Conservation (phyloP, 2,329 filamentous ascomycete species). For the Alternaria sp. region DNA sequence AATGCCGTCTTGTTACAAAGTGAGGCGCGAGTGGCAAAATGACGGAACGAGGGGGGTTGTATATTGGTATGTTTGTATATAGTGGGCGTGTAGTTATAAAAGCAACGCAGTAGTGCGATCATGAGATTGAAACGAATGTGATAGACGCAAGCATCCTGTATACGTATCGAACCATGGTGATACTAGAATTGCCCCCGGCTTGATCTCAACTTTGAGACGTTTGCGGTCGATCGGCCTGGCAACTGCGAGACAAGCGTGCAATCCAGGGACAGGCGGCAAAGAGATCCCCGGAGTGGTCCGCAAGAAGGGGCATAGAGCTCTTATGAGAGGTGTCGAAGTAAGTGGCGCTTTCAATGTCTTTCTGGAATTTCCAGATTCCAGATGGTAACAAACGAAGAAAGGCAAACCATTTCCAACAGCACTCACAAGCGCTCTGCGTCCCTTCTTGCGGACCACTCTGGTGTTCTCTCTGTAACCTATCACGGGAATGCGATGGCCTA, state of each 20-base stretch:
- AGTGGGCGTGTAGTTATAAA: not conserved
- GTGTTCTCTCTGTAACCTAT: not conserved
- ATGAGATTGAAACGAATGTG: not conserved
- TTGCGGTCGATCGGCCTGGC: not conserved
- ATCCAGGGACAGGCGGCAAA: not conserved
- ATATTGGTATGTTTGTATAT: not conserved
- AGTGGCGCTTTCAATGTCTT: not conserved
- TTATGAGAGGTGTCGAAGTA: not conserved
- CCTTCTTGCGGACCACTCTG: not conserved
- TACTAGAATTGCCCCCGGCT: not conserved
- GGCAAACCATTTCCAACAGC: not conserved
- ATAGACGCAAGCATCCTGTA: not conserved
- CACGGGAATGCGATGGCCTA: not conserved
- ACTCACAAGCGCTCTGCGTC: not conserved
- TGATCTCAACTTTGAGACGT: not conserved
- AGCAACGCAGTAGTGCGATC: not conserved
- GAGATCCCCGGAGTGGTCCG: not conserved
- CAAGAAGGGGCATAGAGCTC: not conserved
- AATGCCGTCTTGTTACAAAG: not conserved
- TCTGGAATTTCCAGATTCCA: not conserved
- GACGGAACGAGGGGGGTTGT: not conserved
- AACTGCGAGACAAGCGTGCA: not conserved
- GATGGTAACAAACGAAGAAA: not conserved
- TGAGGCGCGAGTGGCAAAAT: not conserved
- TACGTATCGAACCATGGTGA: not conserved